These are phyloP conservation scores for Psidium guajava DNA, from an alignment of 345 rosid species.

Conservation along the genomic window DNA sequence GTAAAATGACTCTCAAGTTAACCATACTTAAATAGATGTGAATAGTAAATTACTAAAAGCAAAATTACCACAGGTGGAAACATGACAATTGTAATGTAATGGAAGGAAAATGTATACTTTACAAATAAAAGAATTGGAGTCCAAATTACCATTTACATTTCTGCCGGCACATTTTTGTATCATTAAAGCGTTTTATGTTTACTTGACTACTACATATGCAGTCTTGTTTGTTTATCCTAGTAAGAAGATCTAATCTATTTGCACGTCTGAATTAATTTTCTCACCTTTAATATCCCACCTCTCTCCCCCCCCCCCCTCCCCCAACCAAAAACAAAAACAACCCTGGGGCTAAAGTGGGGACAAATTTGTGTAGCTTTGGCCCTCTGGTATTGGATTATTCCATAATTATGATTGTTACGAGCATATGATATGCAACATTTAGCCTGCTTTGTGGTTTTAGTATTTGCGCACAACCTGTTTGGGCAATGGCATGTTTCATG, in stretches of 20 bases:
- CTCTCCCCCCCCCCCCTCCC: too few relatives aligned
- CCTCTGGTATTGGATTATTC: not conserved
- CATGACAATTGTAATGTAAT: not conserved
- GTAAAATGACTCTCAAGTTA: not conserved
- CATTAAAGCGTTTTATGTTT: not conserved
- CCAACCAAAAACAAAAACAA: too few relatives aligned
- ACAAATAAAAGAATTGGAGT: not conserved
- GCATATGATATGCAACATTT: not conserved
- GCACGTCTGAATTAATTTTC: not conserved
- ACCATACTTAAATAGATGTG: not conserved
- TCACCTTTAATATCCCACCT: not conserved
- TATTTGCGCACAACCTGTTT: not conserved
- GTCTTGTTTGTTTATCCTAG: not conserved
- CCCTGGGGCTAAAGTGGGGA: too few relatives aligned
- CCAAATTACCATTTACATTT: not conserved
- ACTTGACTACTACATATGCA: not conserved
- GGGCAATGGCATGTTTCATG: not conserved
- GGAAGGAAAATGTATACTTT: not conserved
- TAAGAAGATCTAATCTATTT: not conserved
- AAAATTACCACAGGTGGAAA: not conserved
- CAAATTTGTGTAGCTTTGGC: not conserved
- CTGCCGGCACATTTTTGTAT: not conserved
- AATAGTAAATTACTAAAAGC: not conserved
- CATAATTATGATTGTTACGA: not conserved
- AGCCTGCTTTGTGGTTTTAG: not conserved